A percentile compares a stretch with the other conserved stretches of the same genome.
Evolutionary conservation across 306 rosid species (phyloP).

Genomic region (Potentilla sterilis): DNA sequence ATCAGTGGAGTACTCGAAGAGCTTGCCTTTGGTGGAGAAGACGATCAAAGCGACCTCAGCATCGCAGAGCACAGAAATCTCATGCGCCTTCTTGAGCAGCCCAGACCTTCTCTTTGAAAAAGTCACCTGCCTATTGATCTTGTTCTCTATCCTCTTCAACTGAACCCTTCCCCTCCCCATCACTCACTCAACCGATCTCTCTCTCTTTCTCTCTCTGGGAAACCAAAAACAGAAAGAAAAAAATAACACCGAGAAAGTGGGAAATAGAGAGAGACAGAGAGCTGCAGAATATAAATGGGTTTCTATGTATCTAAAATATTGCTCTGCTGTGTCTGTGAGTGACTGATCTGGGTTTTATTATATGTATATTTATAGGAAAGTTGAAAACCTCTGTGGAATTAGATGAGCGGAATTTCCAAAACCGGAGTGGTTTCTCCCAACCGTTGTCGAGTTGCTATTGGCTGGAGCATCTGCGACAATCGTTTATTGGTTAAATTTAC

Average conservation of each 20-base stretch:
- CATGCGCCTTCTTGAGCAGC: constrained; percentile 80
- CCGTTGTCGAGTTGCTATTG: constrained; percentile 61
- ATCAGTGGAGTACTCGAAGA: constrained; percentile 65
- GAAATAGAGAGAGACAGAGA: background rate
- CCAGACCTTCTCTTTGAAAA: constrained; percentile 89
- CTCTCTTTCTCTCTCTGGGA: background rate
- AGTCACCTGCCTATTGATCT: constrained; percentile 85
- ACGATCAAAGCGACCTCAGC: constrained; percentile 82
- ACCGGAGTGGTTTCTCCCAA: constrained; percentile 48
- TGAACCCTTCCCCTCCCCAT: constrained; percentile 93
- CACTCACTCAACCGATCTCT: background rate
- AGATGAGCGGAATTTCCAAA: constrained; percentile 33
- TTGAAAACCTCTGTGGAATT: constrained; percentile 2
- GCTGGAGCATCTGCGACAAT: constrained; percentile 19
- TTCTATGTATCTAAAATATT: background rate
- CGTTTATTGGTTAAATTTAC: background rate
- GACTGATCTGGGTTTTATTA: background rate
- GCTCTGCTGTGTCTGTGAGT: background rate
- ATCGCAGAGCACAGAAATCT: constrained; percentile 91
- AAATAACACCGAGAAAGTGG: background rate
- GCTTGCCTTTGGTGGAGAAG: constrained; percentile 89
- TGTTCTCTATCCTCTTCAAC: constrained; percentile 93
- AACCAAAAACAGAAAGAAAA: background rate
- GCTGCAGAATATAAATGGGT: background rate
- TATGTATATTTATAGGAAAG: constrained; percentile 12